Evolutionary conservation across 768 basidiomycete genomes (phyloP), one percentile per base, ranked within the genome.

Genomic region (Psilocybe cubensis): DNA sequence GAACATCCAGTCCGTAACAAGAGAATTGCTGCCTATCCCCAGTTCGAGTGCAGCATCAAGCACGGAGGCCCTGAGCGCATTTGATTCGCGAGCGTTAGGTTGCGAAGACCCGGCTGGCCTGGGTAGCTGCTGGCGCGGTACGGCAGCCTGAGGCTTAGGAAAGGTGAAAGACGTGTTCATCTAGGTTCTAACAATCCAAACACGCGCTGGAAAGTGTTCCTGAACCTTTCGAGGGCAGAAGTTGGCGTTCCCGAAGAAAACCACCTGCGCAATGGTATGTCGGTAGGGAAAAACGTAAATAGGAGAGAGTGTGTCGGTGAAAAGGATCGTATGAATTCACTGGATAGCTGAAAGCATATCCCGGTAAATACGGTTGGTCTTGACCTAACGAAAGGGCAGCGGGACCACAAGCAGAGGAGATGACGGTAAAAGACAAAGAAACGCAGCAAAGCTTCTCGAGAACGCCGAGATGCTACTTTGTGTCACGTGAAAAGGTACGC

Each of bases 1-100:
- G 69, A 90, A 90, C 67, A 91, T 88, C 85, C 89, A 89, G 58
- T 86, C 76, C 4, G 87, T 81, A 18, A 91, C 83, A 24, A 83
- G 77, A 17, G 79, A 75, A 59, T 82, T 88, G 29, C 72, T 78
- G 28, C 81, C 81, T 18, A 91, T 67, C 3, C 89, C 89, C 11
- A 91, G 80, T 66, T 88, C 75, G 35, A 91, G 76, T 6, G 89
- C 89, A 6, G 79, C 86, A 65, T 91, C 88, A 38, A 91, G 81
- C 21, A 91, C 88, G 14, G 88, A 90, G 1, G 89, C 88, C 14
- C 89, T 81, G 18, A 91, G 75, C 12, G 80, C 68, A 69, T 77
- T 82, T 0, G 87, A 87, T 64, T 85, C 77, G 38, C 86, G 82
- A 20, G 69, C 54, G 49, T 63, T 50, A n/a, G 59, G 42, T 24